Conservation (phyloP, 163 green algal genomes). For the Chloromonas sp. region DNA sequence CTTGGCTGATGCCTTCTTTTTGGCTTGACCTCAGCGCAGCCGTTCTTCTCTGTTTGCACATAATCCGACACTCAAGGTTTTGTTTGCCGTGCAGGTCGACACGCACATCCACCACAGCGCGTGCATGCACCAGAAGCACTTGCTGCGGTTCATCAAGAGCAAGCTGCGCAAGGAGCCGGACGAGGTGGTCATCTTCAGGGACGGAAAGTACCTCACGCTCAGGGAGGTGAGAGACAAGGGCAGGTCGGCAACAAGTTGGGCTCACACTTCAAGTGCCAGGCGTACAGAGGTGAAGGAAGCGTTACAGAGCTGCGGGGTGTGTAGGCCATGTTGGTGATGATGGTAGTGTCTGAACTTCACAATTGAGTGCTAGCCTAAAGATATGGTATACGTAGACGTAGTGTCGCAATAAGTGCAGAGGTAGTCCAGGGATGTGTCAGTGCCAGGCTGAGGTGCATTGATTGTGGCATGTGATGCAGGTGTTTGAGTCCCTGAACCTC, state of each 20-base stretch:
- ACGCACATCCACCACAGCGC: conserved; percentile 95
- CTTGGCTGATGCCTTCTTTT: background rate
- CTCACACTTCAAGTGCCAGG: too few relatives aligned
- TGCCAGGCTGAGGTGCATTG: too few relatives aligned
- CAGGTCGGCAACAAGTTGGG: too few relatives aligned
- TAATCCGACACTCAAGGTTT: background rate
- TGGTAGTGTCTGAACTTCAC: too few relatives aligned
- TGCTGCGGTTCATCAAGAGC: conserved; percentile 99
- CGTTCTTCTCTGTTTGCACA: background rate
- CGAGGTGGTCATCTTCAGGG: conserved; percentile 78
- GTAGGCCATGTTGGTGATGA: too few relatives aligned
- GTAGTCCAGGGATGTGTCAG: too few relatives aligned
- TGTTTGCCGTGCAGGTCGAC: conserved; percentile 71
- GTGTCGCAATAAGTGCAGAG: too few relatives aligned
- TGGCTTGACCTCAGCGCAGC: background rate
- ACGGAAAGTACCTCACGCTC: conserved; percentile 98
- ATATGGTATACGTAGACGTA: too few relatives aligned
- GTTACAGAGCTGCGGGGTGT: too few relatives aligned
- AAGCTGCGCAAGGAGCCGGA: conserved; percentile 82
- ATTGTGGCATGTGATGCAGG: background rate
- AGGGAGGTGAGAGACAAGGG: conserved; percentile 65
- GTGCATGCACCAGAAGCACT: conserved; percentile 99
- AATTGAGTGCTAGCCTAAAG: too few relatives aligned
- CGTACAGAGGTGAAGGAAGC: too few relatives aligned
- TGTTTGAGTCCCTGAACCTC: conserved; percentile 27